Evolutionary conservation across 306 rosid species (phyloP).

Genomic region (Luffa aegyptiaca): DNA sequence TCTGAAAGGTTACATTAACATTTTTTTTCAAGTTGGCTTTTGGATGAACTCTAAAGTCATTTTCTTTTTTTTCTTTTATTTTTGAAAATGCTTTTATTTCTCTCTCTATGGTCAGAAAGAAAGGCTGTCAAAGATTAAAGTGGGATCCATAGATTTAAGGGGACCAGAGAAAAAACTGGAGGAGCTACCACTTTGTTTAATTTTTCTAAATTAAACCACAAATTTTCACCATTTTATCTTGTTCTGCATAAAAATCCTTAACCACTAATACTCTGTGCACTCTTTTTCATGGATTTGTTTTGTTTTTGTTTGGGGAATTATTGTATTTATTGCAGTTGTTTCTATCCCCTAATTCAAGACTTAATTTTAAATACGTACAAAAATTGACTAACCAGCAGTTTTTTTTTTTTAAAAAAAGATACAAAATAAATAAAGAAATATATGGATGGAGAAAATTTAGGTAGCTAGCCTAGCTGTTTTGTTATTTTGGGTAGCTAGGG

Average conservation of each 20-base stretch:
- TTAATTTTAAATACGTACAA: background rate
- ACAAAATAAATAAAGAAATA: background rate
- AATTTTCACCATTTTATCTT: background rate
- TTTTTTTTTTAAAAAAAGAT: background rate
- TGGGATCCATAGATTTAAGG: slow-evolving; percentile 10
- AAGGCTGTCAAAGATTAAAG: slow-evolving; percentile 16
- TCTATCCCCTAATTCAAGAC: background rate
- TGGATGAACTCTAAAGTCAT: slow-evolving; percentile 46
- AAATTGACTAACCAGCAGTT: background rate
- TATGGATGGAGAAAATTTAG: background rate
- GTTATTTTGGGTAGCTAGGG: background rate
- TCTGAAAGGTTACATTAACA: slow-evolving; percentile 18
- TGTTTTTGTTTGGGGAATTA: background rate
- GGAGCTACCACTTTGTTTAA: background rate
- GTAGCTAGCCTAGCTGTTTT: background rate
- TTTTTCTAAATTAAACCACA: background rate
- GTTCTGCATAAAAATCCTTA: background rate
- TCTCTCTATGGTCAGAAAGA: slow-evolving; percentile 10
- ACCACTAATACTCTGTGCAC: background rate
- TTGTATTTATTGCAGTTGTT: background rate
- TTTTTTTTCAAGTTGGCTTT: slow-evolving; percentile 25
- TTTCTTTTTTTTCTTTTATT: background rate
- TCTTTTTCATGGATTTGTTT: background rate
- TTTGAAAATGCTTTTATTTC: background rate
- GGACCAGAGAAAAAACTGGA: background rate